Evolutionary conservation across 2,329 filamentous ascomycete genomes (phyloP), one percentile per base, ranked within the genome.

Genomic region (Ophiostoma quercus): DNA sequence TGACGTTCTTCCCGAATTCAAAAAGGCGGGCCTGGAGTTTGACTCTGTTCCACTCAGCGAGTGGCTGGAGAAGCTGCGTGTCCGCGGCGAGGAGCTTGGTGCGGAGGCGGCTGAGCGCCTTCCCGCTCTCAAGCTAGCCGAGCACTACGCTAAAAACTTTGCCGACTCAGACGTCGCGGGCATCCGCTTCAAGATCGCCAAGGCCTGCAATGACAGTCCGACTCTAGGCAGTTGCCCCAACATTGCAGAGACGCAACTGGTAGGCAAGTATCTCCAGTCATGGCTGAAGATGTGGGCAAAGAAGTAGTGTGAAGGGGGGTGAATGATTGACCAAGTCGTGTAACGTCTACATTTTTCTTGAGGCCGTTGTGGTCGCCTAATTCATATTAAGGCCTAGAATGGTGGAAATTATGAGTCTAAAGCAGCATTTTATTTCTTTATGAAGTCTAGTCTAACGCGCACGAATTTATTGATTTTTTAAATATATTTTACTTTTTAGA

Each of bases 1-100:
- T 0, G 80, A 85, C 47, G 77, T 88, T 2, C 78, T 88, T 0
- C 83, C 84, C 0, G 79, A 81, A 0, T 78, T 88, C 16, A 73
- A 73, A 9, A 73, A 71, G 0, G 80, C 81, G 0, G 83, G 83
- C 0, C 75, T 85, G 0, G 71, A 78, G 8, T 84, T 84, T 25
- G 78, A 81, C 1, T 77, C 79, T 2, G 81, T 85, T 78, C 84
- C 66, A 77, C 78, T 0, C 81, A 85, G 67, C 80, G 82, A 0
- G 71, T 77, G 5, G 75, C 73, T 72, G 2, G 29, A 47, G 2
- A 34, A 62, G 14, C 67, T 73, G 39, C 69, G 68, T 5, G 47
- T 63, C 1, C 67, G 70, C 9, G 72, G 68, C 60, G 68, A 66
- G 1, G 63, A 41, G 25, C 69, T 73, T 8, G 69, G 68, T 7